Conservation (phyloP, 1,139 yeast species). For the Candida buenavistaensis region DNA sequence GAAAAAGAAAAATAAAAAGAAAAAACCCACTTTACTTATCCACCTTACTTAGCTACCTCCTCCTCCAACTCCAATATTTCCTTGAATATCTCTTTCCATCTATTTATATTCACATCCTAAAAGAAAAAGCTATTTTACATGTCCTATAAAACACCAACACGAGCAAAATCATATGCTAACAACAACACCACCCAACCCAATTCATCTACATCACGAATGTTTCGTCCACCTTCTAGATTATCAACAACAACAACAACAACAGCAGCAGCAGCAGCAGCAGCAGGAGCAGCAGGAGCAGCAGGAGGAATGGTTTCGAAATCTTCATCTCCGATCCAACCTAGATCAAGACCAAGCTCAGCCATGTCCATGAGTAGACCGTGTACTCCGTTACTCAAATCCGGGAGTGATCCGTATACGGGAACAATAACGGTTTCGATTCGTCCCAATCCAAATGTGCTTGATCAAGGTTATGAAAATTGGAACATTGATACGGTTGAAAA, state of each 20-base stretch:
- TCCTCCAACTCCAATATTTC: too few species aligned
- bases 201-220: conserved; percentile 10
- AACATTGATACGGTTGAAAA: conserved; percentile 36
- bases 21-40: neutral
- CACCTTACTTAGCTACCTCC: too few species aligned
- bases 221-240: conserved; percentile 7
- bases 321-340: conserved; percentile 22
- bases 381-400: conserved; percentile 33
- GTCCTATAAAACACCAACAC: conserved; percentile 23
- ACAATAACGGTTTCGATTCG: conserved; percentile 53
- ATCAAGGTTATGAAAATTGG: conserved; percentile 44
- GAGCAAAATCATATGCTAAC: conserved; percentile 21
- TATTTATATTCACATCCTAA: neutral
- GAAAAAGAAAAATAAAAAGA: conserved; percentile 1
- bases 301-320: conserved; percentile 17
- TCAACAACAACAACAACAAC: conserved; percentile 10
- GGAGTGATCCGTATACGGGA: conserved; percentile 51
- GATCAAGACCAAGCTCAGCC: conserved; percentile 35
- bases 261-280: conserved; percentile 7
- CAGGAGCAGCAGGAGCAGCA: conserved; percentile 9
- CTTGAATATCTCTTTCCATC: neutral
- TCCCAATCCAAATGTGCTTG: conserved; percentile 48
- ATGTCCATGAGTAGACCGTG: conserved; percentile 33
- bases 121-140: conserved; percentile 6
- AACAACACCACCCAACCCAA: conserved; percentile 16